Conservation (phyloP, 1,284 basidiomycete genomes). For the Schizophyllum commune region DNA sequence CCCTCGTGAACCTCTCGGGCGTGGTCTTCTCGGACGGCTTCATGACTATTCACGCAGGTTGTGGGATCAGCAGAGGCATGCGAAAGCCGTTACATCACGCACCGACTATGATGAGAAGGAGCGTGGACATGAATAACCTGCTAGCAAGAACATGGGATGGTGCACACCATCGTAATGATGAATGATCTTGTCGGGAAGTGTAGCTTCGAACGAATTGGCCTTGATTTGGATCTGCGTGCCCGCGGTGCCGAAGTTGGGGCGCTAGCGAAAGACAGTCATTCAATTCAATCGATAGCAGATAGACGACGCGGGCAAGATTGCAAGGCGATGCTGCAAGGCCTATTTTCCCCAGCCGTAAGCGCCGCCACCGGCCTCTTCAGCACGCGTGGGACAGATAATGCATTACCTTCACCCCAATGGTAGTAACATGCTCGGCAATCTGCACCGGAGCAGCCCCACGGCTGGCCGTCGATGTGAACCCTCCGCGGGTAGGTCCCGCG, state of each 20-base stretch:
- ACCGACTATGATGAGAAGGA: neutral
- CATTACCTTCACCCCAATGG: slow-evolving; percentile 51
- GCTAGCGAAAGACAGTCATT: slow-evolving; percentile 18
- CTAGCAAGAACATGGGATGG: slow-evolving; percentile 4
- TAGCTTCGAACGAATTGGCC: slow-evolving; percentile 59
- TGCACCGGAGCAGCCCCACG: neutral
- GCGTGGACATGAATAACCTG: neutral
- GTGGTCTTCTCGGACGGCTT: slow-evolving; percentile 56
- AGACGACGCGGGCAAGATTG: too few relatives aligned
- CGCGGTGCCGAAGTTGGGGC: slow-evolving; percentile 51
- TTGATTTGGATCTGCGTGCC: slow-evolving; percentile 45
- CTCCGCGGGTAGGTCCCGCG: too few relatives aligned
- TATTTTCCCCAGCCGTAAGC: too few relatives aligned
- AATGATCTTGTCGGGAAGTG: slow-evolving; percentile 53
- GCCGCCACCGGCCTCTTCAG: too few relatives aligned
- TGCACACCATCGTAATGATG: slow-evolving; percentile 68
- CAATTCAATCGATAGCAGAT: too few relatives aligned
- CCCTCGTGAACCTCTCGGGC: slow-evolving; percentile 59
- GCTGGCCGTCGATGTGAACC: neutral
- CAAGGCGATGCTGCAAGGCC: too few relatives aligned
- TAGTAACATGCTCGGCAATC: slow-evolving; percentile 33
- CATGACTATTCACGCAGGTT: slow-evolving; percentile 35
- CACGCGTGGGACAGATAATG: too few relatives aligned
- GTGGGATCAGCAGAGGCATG: neutral
- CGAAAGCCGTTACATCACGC: slow-evolving; percentile 7